Base-by-base conservation (phyloP, 495 filamentous ascomycete genomes). In the Astrothelium macrocarpum region DNA sequence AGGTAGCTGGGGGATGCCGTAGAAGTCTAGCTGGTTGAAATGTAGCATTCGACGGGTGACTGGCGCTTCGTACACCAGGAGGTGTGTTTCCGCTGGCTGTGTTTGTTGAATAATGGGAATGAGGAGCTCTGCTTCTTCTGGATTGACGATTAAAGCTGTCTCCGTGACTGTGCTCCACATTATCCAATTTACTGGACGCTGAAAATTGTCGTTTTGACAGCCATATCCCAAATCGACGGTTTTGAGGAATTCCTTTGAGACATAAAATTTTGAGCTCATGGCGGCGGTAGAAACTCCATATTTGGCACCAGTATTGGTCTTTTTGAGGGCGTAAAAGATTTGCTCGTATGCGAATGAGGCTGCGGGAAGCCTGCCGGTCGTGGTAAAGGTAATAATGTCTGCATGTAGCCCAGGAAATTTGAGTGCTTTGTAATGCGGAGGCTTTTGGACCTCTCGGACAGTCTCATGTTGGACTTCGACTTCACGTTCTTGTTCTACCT, bases 401-500 rank as follows among this genome's bases (percentile, higher is more conserved):
- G 49, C 34, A 58, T 80, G 73, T 0, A 82, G 66, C 0, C 72
- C 71, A 0, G 69, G 68, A 36, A 76, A 78, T 31, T 60, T 65
- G 0, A 74, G 53, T 0, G 78, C 31, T 16, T 42, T 32, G 60
- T 71, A 71, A 61, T 72, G 67, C 1, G 66, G 18, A 1, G 71
- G 78, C 53, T 71, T 74, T 64, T 80, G 73, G 1, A 80, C 67
- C 46, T 81, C 77, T 20, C 80, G 76, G 16, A 82, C 78, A 29
- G 76, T 68, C 63, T 85, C 78, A n/a, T 80, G 73, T 65, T 82
- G 74, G 23, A 73, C 73, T 16, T 75, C 75, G 0, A 81, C 74
- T 53, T 81, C 77, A 18, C 79, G 72, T 60, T 83, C 78, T 65
- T 81, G 77, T 62, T 83, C 81, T 0, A 84, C 81, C 58, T 85